Evolutionary conservation across 305 asterid genomes (phyloP), one percentile per base, ranked within the genome.

Genomic region (Fraxinus angustifolia): DNA sequence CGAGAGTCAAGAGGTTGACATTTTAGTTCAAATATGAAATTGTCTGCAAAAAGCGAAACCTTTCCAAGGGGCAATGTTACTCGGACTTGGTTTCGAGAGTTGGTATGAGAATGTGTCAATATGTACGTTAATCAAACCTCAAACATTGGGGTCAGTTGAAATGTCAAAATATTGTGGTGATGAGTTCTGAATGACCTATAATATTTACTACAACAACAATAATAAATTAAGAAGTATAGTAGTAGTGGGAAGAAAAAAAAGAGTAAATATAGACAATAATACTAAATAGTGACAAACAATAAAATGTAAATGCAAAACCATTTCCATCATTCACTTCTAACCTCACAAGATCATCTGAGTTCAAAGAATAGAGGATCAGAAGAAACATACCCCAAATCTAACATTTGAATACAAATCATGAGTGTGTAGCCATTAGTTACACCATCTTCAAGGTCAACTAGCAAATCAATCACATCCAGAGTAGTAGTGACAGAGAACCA

Each of bases 371-470:
- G 73, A 50, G 36, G 79, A 80, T 77, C 60, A 80, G 79, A 83
- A 77, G 81, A 26, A 83, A 65, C 90, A 80, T 92, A 96, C 98
- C 98, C 84, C 82, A 92, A 40, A 81, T 85, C 90, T n/a, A 92
- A 81, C 84, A 84, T 88, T 89, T 85, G 89, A 84, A 83, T 86
- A 77, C 62, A 56, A 65, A 93, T 80, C 84, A 79, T 85, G 83
- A 96, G 86, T 65, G 80, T 87, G 90, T 91, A 89, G 58, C 85
- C 91, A 85, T 84, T 88, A 65, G 86, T 89, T 40, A 62, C 88
- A 84, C 85, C 90, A 83, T 89, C 94, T 85, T 91, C 98, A 82
- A 94, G 93, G 86, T 94, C 90, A 72, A 93, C 89, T 75, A 89
- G 82, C 81, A 93, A 83, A 81, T 67, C 75, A 83, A 91, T 77